phyloP scores from a whole-genome alignment of 2,329 filamentous ascomycete species.

The Colletotrichum liaoningense region DNA sequence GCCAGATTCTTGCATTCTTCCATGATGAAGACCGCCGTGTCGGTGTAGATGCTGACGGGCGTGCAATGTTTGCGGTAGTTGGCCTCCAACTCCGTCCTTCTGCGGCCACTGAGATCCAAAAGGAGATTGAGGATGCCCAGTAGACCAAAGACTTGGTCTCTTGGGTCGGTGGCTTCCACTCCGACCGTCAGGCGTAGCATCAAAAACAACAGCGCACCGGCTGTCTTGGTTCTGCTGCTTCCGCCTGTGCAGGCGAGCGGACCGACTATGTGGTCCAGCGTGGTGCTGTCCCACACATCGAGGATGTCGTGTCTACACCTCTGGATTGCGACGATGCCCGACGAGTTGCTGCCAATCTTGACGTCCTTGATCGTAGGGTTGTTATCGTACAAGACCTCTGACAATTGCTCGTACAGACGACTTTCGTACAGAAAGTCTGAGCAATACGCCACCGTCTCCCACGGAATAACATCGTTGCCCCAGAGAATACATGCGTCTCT shows the following conservation, averaged over 20 bases:
- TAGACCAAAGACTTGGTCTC: constrained; percentile 36
- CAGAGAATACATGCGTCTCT: constrained; percentile 32
- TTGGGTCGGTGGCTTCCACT: constrained; percentile 35
- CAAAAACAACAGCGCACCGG: constrained; percentile 31
- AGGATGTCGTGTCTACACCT: constrained; percentile 14
- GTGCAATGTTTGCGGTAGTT: constrained; percentile 18
- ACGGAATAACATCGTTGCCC: constrained; percentile 22
- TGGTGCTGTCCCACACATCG: constrained; percentile 14
- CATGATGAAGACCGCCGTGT: constrained; percentile 20
- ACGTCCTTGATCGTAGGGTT: constrained; percentile 14
- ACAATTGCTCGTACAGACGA: constrained; percentile 22
- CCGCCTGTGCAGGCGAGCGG: too few relatives aligned
- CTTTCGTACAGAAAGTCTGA: constrained; percentile 26
- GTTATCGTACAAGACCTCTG: constrained; percentile 18
- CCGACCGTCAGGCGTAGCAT: constrained; percentile 30
- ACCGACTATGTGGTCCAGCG: constrained; percentile 20
- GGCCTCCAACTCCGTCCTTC: constrained; percentile 6
- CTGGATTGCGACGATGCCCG: constrained; percentile 28
- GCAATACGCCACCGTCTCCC: constrained; percentile 25
- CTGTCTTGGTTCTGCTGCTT: neutral
- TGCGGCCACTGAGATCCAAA: constrained; percentile 6
- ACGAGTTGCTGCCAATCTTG: constrained; percentile 15
- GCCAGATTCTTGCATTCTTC: constrained; percentile 32
- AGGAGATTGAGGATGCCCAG: constrained; percentile 35
- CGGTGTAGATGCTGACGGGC: constrained; percentile 11